Evolutionary conservation across 192 early-diverging fungal genomes (phyloP).

Genomic region (Kappamyces sp.): DNA sequence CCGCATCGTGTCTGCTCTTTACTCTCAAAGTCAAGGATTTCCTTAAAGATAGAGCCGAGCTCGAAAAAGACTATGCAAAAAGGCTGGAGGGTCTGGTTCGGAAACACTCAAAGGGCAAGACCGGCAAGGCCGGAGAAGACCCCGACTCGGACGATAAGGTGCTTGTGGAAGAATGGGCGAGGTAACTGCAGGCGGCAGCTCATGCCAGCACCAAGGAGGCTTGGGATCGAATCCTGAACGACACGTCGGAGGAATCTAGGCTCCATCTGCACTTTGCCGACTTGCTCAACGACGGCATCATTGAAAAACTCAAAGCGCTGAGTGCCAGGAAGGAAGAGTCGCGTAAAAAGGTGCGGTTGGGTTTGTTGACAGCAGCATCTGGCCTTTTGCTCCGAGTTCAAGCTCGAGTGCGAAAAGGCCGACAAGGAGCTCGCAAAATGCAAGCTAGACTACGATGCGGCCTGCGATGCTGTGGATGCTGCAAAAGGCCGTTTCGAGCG

Average conservation of each 20-base stretch:
- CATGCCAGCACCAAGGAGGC: constrained; percentile 22
- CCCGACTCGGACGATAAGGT: constrained; percentile 10
- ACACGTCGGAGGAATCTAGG: constrained; percentile 48
- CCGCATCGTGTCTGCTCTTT: constrained; percentile 1
- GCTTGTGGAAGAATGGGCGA: constrained; percentile 32
- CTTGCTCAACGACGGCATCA: constrained; percentile 37
- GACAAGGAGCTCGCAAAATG: constrained; percentile 59
- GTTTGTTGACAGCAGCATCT: constrained; percentile 47
- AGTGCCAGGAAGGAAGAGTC: constrained; percentile 59
- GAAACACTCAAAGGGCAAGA: constrained; percentile 40
- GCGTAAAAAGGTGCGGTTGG: constrained; percentile 54
- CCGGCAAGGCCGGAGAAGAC: too few relatives aligned
- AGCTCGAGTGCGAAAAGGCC: constrained; percentile 52
- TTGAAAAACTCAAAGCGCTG: constrained; percentile 53
- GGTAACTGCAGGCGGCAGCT: constrained; percentile 1
- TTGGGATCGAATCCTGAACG: constrained; percentile 54
- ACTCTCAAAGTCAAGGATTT: constrained; percentile 57
- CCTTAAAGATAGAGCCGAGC: constrained; percentile 57
- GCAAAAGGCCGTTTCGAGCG: constrained; percentile 51
- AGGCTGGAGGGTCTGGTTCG: constrained; percentile 57
- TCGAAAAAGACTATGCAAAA: constrained; percentile 66
- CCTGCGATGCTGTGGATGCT: constrained; percentile 58
- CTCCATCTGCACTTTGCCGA: constrained; percentile 48
- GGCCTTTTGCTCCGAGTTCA: constrained; percentile 54
- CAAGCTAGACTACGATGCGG: constrained; percentile 57